These are phyloP conservation scores for Gastrolobium bilobum DNA, from an alignment of 306 rosid genomes.

Conservation along the genomic window DNA sequence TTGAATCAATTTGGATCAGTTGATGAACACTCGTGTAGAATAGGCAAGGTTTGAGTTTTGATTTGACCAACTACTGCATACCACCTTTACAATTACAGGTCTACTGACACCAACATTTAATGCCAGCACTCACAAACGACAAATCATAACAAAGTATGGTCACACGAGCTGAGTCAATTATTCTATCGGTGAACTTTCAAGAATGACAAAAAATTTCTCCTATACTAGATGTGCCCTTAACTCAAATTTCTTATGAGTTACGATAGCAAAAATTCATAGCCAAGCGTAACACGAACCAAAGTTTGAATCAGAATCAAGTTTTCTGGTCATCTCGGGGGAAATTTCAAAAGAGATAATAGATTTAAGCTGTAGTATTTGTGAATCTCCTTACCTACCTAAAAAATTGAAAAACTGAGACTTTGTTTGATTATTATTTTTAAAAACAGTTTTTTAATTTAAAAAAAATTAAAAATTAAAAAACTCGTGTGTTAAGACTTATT, in stretches of 20 bases:
- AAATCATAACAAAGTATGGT: not conserved
- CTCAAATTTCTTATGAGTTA: not conserved
- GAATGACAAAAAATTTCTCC: no score
- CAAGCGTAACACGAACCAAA: not conserved
- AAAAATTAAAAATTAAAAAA: no score
- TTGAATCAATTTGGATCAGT: no score
- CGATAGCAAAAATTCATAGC: not conserved
- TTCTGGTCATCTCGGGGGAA: not conserved
- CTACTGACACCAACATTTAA: conserved; percentile 9
- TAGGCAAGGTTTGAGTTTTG: not conserved
- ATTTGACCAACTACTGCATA: conserved; percentile 15
- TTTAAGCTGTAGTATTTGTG: not conserved
- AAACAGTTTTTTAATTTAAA: no score
- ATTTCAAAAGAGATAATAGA: not conserved
- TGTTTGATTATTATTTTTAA: no score
- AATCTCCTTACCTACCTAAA: not conserved
- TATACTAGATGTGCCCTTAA: no score
- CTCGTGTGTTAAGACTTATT: no score
- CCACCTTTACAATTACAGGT: not conserved
- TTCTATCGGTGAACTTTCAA: not conserved
- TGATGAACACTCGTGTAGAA: no score
- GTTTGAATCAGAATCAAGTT: not conserved
- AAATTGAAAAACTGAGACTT: no score
- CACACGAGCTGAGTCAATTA: not conserved
- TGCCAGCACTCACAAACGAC: not conserved